Evolutionary conservation across 2,329 filamentous ascomycete genomes (phyloP).

Genomic region (Aspergillus persii): DNA sequence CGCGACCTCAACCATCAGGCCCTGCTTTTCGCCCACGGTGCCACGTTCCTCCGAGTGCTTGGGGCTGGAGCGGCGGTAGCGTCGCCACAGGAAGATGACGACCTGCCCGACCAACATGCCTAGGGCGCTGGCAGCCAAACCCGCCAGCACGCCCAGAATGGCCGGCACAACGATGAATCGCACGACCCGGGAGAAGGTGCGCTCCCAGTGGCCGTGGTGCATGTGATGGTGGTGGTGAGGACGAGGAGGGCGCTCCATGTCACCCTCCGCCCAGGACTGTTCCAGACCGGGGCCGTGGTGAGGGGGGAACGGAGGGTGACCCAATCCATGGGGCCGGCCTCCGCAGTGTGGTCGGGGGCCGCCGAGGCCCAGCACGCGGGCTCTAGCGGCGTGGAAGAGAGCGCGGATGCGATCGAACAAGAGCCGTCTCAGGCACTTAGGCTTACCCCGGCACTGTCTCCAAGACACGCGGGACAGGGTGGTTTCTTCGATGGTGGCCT

Average conservation of each 20-base stretch:
- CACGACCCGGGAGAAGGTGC: slow-evolving; percentile 40
- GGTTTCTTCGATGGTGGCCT: slow-evolving; percentile 38
- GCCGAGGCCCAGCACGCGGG: slow-evolving; percentile 32
- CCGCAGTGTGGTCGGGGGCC: slow-evolving; percentile 30
- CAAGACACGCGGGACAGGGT: slow-evolving; percentile 38
- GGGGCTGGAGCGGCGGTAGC: slow-evolving; percentile 33
- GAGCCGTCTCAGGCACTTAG: slow-evolving; percentile 39
- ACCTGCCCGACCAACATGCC: slow-evolving; percentile 49
- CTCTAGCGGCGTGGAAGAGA: slow-evolving; percentile 38
- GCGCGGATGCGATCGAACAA: slow-evolving; percentile 39
- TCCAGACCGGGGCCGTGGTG: slow-evolving; percentile 7
- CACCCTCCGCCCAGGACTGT: slow-evolving; percentile 11
- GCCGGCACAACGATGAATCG: slow-evolving; percentile 47
- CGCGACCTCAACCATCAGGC: slow-evolving; percentile 33
- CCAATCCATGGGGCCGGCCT: slow-evolving; percentile 15
- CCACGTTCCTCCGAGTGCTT: slow-evolving; percentile 34
- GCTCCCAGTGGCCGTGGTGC: slow-evolving; percentile 37
- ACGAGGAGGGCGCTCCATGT: slow-evolving; percentile 18
- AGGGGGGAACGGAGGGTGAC: slow-evolving; percentile 5
- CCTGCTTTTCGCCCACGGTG: slow-evolving; percentile 43
- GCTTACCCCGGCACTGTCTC: slow-evolving; percentile 43
- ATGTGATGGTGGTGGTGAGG: slow-evolving; percentile 33
- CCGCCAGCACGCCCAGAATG: slow-evolving; percentile 46
- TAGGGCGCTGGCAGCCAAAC: slow-evolving; percentile 45
- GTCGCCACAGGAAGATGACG: slow-evolving; percentile 46